Conservation (phyloP, 352 stramenopile species). For the Pythium biforme region DNA sequence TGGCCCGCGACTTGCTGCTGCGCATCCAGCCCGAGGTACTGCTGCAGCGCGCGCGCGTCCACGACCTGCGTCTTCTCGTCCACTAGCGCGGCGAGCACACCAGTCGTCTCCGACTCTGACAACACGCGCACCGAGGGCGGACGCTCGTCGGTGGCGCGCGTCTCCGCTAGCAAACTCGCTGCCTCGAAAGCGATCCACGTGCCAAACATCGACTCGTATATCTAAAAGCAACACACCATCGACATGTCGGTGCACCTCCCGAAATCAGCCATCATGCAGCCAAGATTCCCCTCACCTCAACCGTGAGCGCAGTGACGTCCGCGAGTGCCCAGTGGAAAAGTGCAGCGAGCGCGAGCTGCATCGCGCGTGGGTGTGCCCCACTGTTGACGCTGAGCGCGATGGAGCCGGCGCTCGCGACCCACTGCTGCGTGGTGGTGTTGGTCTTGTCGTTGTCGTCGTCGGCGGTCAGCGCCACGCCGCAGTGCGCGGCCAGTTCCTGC, state of each 20-base stretch:
- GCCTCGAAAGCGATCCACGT: conserved; percentile 22
- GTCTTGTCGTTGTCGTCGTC: not conserved
- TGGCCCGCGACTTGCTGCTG: conserved; percentile 52
- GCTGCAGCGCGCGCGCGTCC: conserved; percentile 45
- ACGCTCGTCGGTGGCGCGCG: not conserved
- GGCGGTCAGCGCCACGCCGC: not conserved
- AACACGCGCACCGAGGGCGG: not conserved
- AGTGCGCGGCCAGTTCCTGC: not conserved
- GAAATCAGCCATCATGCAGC: not conserved
- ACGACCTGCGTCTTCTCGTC: conserved; percentile 42
- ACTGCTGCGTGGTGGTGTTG: not conserved
- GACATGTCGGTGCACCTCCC: not conserved
- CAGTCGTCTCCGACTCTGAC: conserved; percentile 21
- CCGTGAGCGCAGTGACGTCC: conserved; percentile 11
- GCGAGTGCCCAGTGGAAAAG: conserved; percentile 22
- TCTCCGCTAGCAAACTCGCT: conserved; percentile 4
- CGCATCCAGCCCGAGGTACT: conserved; percentile 48
- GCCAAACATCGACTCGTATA: conserved; percentile 7
- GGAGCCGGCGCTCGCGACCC: conserved; percentile 8
- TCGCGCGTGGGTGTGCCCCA: conserved; percentile 5
- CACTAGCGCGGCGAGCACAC: conserved; percentile 34
- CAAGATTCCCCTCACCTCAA: conserved; percentile 15
- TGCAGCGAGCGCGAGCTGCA: conserved; percentile 20
- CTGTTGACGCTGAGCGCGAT: not conserved
- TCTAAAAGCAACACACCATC: conserved; percentile 5